phyloP scores from a whole-genome alignment of 2,329 filamentous ascomycete species.

The Dactylellina drechsleri region DNA sequence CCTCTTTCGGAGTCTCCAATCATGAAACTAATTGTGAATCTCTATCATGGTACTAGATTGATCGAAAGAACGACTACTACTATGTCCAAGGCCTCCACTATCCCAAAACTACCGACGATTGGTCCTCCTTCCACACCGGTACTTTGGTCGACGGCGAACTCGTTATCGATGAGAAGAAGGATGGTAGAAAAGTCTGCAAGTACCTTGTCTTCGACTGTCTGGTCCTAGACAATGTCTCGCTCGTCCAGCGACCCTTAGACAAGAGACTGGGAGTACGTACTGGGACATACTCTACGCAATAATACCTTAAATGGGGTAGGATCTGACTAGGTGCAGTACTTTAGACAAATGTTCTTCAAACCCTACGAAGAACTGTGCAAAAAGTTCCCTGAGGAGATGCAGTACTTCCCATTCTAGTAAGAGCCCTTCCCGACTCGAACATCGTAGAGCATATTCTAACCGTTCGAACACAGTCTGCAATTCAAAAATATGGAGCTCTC shows the following conservation, averaged over 20 bases:
- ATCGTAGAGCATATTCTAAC: not conserved
- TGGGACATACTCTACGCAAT: not conserved
- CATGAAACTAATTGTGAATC: not conserved
- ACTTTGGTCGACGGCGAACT: slow-evolving; percentile 94
- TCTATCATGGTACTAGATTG: slow-evolving; percentile 67
- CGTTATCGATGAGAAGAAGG: slow-evolving; percentile 79
- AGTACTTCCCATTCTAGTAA: slow-evolving; percentile 76
- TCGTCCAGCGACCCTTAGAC: slow-evolving; percentile 83
- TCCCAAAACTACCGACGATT: slow-evolving; percentile 73
- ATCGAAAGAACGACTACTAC: slow-evolving; percentile 98
- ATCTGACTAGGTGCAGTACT: slow-evolving; percentile 66
- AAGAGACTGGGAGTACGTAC: slow-evolving; percentile 75
- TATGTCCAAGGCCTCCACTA: slow-evolving; percentile 83
- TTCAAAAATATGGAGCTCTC: slow-evolving; percentile 90
- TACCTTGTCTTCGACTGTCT: slow-evolving; percentile 96
- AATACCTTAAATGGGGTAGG: slow-evolving; percentile 18
- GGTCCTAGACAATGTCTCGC: slow-evolving; percentile 77
- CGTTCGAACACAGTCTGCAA: slow-evolving; percentile 66
- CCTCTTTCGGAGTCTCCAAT: not conserved
- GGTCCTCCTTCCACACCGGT: slow-evolving; percentile 75
- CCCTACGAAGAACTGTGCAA: slow-evolving; percentile 74
- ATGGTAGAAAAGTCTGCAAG: slow-evolving; percentile 72
- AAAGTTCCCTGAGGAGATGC: slow-evolving; percentile 74
- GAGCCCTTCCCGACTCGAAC: slow-evolving; percentile 7
- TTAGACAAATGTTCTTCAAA: slow-evolving; percentile 78